Conservation (phyloP, 805 yeast species). For the Wickerhamomyces tratensis region DNA sequence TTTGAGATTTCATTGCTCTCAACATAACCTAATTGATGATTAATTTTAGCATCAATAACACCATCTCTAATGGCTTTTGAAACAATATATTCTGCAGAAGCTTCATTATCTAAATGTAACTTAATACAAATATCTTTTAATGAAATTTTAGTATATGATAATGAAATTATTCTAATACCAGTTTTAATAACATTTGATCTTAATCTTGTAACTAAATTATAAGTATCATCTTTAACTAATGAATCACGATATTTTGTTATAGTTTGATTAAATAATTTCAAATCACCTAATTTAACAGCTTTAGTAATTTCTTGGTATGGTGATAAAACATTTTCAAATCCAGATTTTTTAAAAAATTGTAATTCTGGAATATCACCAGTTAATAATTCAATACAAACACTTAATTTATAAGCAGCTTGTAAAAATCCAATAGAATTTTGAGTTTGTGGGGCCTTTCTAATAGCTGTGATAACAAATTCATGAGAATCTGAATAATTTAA, state of each 20-base stretch:
- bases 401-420: conserved; percentile 83
- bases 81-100: conserved; percentile 93
- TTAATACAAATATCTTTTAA: conserved; percentile 90
- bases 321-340: conserved; percentile 47
- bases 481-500: conserved; percentile 86
- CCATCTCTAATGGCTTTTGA: conserved; percentile 96
- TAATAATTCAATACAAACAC: conserved; percentile 78
- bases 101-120: conserved; percentile 86
- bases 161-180: conserved; percentile 87
- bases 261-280: conserved; percentile 67
- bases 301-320: conserved; percentile 85
- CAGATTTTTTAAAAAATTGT: conserved; percentile 60
- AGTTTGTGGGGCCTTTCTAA: conserved; percentile 93
- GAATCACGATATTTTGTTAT: conserved; percentile 49
- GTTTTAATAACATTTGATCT: conserved; percentile 97
- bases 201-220: conserved; percentile 75
- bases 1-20: conserved; percentile 82
- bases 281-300: conserved; percentile 89
- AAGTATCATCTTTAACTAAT: conserved; percentile 70
- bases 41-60: conserved; percentile 89
- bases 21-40: conserved; percentile 87
- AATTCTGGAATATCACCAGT: conserved; percentile 97
- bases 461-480: conserved; percentile 87
- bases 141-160: conserved; percentile 85
- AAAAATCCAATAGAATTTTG: conserved; percentile 76